phyloP scores from a whole-genome alignment of 768 basidiomycete genomes.

The Phlegmacium glaucopus region DNA sequence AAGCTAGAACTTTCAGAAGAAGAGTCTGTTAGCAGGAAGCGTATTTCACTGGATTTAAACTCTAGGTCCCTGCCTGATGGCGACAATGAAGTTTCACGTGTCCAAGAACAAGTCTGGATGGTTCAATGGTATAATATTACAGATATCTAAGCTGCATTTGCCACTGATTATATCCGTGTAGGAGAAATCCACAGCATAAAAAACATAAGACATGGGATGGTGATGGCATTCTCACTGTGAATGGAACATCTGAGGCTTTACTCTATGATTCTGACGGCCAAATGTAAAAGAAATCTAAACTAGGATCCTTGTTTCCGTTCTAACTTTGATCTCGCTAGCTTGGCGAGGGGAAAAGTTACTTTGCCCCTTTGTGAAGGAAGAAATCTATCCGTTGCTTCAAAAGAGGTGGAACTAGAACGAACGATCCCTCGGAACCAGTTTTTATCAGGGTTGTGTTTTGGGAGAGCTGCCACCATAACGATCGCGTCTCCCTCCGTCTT shows the following conservation, averaged over 20 bases:
- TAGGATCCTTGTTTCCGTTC: background rate
- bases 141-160: background rate
- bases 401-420: constrained; percentile 66
- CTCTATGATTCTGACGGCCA: constrained; percentile 65
- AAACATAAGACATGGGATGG: constrained; percentile 94
- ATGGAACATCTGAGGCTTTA: constrained; percentile 35
- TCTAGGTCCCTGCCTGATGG: background rate
- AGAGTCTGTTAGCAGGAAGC: constrained; percentile 26
- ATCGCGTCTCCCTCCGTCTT: background rate
- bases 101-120: constrained; percentile 49
- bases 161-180: constrained; percentile 17
- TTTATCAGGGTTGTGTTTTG: constrained; percentile 65
- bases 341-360: constrained; percentile 48
- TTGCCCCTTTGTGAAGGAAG: constrained; percentile 37
- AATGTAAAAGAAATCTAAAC: constrained; percentile 39
- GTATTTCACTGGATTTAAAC: constrained; percentile 19
- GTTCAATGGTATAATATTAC: constrained; percentile 60
- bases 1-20: constrained; percentile 29
- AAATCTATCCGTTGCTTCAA: constrained; percentile 40
- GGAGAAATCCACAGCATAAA: constrained; percentile 67
- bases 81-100: constrained; percentile 31
- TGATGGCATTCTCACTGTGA: constrained; percentile 62
- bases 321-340: constrained; percentile 29
- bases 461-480: constrained; percentile 6
- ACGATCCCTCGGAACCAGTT: constrained; percentile 51